phyloP scores from a whole-genome alignment of 225 moss, liverwort and hornwort species.

The Neckera pumila region DNA sequence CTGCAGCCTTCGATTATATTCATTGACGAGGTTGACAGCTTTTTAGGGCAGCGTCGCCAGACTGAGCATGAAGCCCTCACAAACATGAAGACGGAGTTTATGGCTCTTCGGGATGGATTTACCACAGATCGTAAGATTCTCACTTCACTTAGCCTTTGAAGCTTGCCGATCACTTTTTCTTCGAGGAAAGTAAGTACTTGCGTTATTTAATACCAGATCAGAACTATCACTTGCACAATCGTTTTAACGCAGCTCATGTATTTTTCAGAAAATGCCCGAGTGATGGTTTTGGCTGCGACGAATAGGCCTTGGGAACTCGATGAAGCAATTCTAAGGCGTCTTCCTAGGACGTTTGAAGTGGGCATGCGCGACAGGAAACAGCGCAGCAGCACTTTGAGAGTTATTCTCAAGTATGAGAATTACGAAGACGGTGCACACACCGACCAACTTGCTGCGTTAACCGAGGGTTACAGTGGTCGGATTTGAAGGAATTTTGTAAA shows the following conservation, averaged over 20 bases:
- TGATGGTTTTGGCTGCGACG: slow-evolving; percentile 86
- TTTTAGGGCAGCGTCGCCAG: slow-evolving; percentile 81
- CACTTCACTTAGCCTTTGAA: neutral
- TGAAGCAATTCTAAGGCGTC: slow-evolving; percentile 78
- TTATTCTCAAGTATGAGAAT: slow-evolving; percentile 57
- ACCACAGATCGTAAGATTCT: slow-evolving; percentile 58
- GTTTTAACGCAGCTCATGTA: neutral
- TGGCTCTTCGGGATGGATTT: slow-evolving; percentile 94
- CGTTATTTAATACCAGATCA: neutral
- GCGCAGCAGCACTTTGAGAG: slow-evolving; percentile 61
- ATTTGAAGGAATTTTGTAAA: slow-evolving; percentile 53
- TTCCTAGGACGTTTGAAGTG: slow-evolving; percentile 58
- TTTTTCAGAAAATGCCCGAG: slow-evolving; percentile 46
- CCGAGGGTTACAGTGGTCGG: slow-evolving; percentile 78
- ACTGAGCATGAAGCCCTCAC: slow-evolving; percentile 90
- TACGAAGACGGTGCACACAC: slow-evolving; percentile 52
- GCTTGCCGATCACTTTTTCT: neutral
- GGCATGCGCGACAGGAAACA: slow-evolving; percentile 71
- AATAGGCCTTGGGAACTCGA: slow-evolving; percentile 92
- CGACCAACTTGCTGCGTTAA: slow-evolving; percentile 47
- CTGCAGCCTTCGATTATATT: slow-evolving; percentile 82
- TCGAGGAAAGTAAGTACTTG: neutral
- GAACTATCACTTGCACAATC: neutral
- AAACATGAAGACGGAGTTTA: slow-evolving; percentile 90
- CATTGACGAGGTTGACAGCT: slow-evolving; percentile 92